Evolutionary conservation across 2,329 filamentous ascomycete species (phyloP), one percentile per base, ranked within the genome.

Genomic region (Penicillium sp.): DNA sequence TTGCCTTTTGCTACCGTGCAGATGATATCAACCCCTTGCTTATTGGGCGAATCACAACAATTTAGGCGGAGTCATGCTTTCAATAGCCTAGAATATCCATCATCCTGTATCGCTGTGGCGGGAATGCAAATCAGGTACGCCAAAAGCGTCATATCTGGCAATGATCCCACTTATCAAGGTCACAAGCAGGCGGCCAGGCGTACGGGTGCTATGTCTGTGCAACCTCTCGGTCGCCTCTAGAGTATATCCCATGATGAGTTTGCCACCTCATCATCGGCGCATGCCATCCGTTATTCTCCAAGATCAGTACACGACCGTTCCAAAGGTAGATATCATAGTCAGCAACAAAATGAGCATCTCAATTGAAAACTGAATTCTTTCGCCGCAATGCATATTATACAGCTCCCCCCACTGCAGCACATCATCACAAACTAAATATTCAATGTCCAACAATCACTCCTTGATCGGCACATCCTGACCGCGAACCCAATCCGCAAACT

Each of bases 401-500:
- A 64, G 55, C 40, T 39, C 29, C 15, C 47, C 31, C 39, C 39
- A 45, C 60, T 38, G 47, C 51, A 45, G 48, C 46, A 48, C 23
- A 46, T 33, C 34, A 38, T 19, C 41, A 25, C 40, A 50, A 19
- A 50, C 31, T 31, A 13, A 49, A 31, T 29, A 46, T 39, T 31
- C 16, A 49, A 31, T 29, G 36, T 39, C 19, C 53, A 36, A 23
- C 44, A 38, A 67, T 59, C 61, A 69, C 62, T 72, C 64, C 59
- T 66, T 66, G 36, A 47, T 43, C 46, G 61, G 52, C 27, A 59
- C 60, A 53, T 68, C 72, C 48, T 76, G 70, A 10, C 77, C 73
- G 51, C 78, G 76, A 25, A 86, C 83, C 91, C 90, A 95, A 60
- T 87, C 82, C 16, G 85, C 82, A 79, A 96, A 96, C 58, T 92